Conservation (phyloP, 176 grass and related monocot genomes). For the Oryza glaberrima region DNA sequence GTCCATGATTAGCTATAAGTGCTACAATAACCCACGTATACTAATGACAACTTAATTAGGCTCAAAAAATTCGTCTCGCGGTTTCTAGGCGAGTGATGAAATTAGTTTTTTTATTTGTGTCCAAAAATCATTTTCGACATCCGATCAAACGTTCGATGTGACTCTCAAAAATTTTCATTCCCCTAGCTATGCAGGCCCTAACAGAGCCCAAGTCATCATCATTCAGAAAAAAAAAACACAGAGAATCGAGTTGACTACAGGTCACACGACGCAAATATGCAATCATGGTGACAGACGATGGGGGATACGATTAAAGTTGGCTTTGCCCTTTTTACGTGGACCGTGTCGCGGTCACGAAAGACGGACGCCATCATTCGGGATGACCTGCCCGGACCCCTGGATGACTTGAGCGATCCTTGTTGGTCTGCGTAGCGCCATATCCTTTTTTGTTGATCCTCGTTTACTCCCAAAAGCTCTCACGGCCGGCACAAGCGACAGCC, state of each 20-base stretch:
- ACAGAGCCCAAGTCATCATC: not conserved
- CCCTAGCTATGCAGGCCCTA: no score
- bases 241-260: not conserved
- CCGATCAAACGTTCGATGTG: no score
- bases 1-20: no score
- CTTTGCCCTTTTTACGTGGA: slow-evolving; percentile 10
- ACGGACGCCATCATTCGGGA: not conserved
- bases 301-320: not conserved
- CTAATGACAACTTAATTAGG: no score
- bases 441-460: not conserved
- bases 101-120: no score
- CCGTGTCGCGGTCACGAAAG: not conserved
- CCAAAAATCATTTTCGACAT: no score
- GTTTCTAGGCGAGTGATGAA: no score
- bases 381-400: no score
- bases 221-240: not conserved
- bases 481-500: slow-evolving; percentile 37
- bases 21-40: no score
- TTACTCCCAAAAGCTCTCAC: slow-evolving; percentile 18
- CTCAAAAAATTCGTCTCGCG: no score
- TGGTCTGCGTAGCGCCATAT: not conserved
- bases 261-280: not conserved
- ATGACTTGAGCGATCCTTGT: not conserved
- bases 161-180: no score
- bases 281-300: not conserved